A percentile compares a stretch with the other conserved stretches of the same genome.
Evolutionary conservation across 164 flowering plant genomes (phyloP).

Genomic region (Platanus orientalis): DNA sequence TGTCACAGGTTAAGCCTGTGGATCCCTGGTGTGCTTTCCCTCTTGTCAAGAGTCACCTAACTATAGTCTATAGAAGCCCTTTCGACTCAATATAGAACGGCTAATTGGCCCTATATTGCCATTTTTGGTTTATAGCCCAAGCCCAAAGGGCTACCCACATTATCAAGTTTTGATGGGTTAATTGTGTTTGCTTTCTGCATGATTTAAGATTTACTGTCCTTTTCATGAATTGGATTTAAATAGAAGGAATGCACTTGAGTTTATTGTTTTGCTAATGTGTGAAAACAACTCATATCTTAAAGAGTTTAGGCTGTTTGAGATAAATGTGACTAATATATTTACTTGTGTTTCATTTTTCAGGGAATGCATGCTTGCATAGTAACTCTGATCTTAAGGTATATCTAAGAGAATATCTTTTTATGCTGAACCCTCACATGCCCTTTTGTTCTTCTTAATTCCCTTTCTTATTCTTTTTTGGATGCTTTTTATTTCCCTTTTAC

Average conservation of each 20-base stretch:
- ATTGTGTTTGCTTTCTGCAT: no score
- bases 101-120: no score
- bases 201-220: no score
- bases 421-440: background rate
- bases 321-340: background rate
- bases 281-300: background rate
- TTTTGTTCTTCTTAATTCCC: background rate
- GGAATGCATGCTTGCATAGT: slow-evolving; percentile 74
- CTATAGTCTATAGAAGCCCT: no score
- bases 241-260: background rate
- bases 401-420: background rate
- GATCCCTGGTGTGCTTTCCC: no score
- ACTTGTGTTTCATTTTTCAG: slow-evolving; percentile 33
- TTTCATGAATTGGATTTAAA: background rate
- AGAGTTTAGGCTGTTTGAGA: background rate
- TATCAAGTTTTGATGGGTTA: no score
- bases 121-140: no score
- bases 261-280: background rate
- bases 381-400: slow-evolving; percentile 60
- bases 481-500: background rate
- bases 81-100: no score
- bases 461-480: background rate
- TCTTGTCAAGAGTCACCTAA: no score
- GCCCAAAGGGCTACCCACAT: no score
- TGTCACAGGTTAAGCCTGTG: no score